Evolutionary conservation across 2,329 filamentous ascomycete genomes (phyloP).

Genomic region (Colletotrichum siamense): DNA sequence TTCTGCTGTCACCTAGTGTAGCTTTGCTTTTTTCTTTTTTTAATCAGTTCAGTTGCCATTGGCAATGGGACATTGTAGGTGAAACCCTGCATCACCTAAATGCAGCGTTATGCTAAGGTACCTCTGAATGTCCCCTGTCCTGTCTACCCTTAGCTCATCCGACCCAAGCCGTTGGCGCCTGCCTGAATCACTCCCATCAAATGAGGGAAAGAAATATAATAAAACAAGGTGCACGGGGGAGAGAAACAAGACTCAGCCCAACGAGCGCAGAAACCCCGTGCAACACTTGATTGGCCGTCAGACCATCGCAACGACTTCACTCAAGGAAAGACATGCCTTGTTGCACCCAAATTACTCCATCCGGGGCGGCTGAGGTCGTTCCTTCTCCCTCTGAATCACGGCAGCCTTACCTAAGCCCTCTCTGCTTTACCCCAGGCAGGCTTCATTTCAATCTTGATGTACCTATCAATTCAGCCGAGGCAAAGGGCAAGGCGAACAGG

Average conservation of each 20-base stretch:
- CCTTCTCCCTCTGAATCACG: not conserved
- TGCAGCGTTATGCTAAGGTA: not conserved
- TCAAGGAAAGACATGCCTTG: not conserved
- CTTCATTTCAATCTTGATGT: too few relatives aligned
- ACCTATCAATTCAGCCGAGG: not conserved
- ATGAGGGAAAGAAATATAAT: not conserved
- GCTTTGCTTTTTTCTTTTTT: not conserved
- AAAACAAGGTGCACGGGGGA: not conserved
- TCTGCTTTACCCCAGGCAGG: not conserved
- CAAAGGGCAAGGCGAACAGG: not conserved
- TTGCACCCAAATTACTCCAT: not conserved
- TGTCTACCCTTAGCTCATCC: not conserved
- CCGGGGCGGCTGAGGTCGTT: not conserved
- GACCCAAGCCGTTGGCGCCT: slow-evolving; percentile 13
- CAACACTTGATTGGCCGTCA: not conserved
- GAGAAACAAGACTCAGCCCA: not conserved
- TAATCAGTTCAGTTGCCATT: not conserved
- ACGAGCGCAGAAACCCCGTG: not conserved
- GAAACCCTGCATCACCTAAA: not conserved
- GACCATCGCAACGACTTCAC: not conserved
- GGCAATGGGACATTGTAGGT: not conserved
- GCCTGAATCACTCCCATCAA: not conserved
- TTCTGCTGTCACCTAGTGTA: not conserved
- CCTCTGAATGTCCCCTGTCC: not conserved
- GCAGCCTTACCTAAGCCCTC: not conserved